These are phyloP conservation scores for Kazachstania sp. DNA, from an alignment of 1,139 yeast species.

Conservation along the genomic window DNA sequence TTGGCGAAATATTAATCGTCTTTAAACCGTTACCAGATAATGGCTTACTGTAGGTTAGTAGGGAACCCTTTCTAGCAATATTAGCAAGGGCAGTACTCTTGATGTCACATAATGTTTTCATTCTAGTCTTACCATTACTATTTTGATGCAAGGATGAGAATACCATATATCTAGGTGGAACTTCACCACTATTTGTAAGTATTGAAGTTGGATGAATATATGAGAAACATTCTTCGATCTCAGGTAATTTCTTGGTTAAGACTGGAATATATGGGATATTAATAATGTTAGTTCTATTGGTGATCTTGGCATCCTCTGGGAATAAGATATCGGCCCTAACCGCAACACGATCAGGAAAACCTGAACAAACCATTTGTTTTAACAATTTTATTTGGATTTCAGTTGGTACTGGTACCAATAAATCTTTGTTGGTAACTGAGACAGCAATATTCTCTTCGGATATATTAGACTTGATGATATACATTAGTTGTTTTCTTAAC, in stretches of 20 bases:
- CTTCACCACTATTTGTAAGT: slow-evolving; percentile 38
- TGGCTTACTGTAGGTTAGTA: slow-evolving; percentile 82
- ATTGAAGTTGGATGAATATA: slow-evolving; percentile 77
- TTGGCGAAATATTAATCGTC: slow-evolving; percentile 55
- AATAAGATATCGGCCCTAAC: slow-evolving; percentile 63
- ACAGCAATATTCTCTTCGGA: slow-evolving; percentile 52
- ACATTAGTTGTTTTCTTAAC: slow-evolving; percentile 67
- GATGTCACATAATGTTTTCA: slow-evolving; percentile 71
- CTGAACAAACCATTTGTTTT: slow-evolving; percentile 88
- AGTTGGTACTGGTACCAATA: slow-evolving; percentile 61
- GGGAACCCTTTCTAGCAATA: slow-evolving; percentile 62
- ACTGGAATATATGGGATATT: slow-evolving; percentile 70
- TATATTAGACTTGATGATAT: slow-evolving; percentile 61
- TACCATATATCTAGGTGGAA: slow-evolving; percentile 70
- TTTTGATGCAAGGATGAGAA: slow-evolving; percentile 53
- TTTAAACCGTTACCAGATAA: slow-evolving; percentile 77
- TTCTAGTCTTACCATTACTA: slow-evolving; percentile 44
- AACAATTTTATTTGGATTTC: slow-evolving; percentile 66
- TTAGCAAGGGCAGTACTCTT: slow-evolving; percentile 68
- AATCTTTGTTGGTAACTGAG: slow-evolving; percentile 39
- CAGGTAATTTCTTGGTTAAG: slow-evolving; percentile 42
- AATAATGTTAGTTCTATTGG: slow-evolving; percentile 51
- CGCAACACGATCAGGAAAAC: slow-evolving; percentile 86
- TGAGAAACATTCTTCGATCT: slow-evolving; percentile 43
- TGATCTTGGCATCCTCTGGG: slow-evolving; percentile 51